Evolutionary conservation across 192 early-diverging fungal species (phyloP), one percentile per base, ranked within the genome.

Genomic region (Coemansia sp.): DNA sequence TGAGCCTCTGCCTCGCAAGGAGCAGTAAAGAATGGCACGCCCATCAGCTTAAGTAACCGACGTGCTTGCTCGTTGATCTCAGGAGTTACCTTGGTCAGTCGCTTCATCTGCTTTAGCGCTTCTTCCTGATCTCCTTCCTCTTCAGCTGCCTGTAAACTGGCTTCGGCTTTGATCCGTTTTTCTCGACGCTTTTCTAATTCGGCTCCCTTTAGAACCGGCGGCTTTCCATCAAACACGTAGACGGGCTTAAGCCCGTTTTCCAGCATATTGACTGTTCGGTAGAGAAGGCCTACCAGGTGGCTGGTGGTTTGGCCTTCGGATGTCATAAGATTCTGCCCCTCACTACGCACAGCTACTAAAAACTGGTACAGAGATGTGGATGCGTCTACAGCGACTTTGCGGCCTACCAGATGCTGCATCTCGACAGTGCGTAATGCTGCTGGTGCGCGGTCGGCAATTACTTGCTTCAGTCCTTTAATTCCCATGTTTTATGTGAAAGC

Each of bases 341-440:
- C 94, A 47, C 81, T 81, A 23, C 96, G 84, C 37, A 99, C 94
- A 9, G 94, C 96, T 46, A 99, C 91, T 68, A 99, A 85, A 78
- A 99, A 99, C 80, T 99, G 96, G 69, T 99, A 99, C 44, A 99
- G 88, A 41, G 89, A 88, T 85, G 94, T 99, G 12, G 94, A 96
- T 16, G 96, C 96, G 63, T 99, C 96, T 41, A 99, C 90, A 15
- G 96, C 96, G 5, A 99, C 89, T 59, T 96, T 97, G 50, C 93
- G 87, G 1, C 94, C 92, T 67, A 95, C 94, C 36, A 87, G 91
- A 68, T 85, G 91, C 58, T 90, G 87, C 66, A 94, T 89, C 44
- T 89, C 87, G 43, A 87, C 85, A n/a, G 82, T 83, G 39, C 86
- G 90, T 53, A 92, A 84, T 5, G 94, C 92, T 15, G 62, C 60